These are phyloP conservation scores for Megacollybia platyphylla DNA, from an alignment of 1,284 basidiomycete species.

Conservation along the genomic window DNA sequence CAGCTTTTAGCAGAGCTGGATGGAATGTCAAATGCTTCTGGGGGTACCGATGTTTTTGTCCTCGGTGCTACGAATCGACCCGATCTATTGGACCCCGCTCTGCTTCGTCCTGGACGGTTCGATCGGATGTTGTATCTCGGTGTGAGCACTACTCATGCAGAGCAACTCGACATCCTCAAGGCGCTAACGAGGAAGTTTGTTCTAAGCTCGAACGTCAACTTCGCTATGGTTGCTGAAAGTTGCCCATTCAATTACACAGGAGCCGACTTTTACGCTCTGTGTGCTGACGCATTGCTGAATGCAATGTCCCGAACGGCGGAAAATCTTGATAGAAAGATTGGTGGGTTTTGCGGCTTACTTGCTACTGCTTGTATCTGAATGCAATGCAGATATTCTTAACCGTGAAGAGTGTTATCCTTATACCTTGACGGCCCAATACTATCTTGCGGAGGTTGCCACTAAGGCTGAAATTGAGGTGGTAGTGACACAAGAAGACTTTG, in stretches of 20 bases:
- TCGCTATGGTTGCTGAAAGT: constrained; percentile 54
- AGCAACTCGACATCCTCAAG: constrained; percentile 80
- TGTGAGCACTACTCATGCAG: constrained; percentile 80
- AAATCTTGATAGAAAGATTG: constrained; percentile 64
- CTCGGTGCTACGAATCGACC: constrained; percentile 98
- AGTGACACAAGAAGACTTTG: constrained; percentile 70
- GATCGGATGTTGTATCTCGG: constrained; percentile 96
- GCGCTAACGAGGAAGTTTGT: constrained; percentile 91
- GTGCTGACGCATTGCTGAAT: constrained; percentile 92
- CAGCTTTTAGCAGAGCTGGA: constrained; percentile 94
- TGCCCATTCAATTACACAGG: constrained; percentile 95
- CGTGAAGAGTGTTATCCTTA: constrained; percentile 37
- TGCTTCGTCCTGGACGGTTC: constrained; percentile 92
- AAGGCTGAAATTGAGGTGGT: constrained; percentile 65
- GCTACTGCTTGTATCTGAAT: constrained; percentile 8
- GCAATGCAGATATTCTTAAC: constrained; percentile 30
- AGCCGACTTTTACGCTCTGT: constrained; percentile 96
- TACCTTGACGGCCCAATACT: constrained; percentile 86
- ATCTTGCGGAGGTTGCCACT: constrained; percentile 76
- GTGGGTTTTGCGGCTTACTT: constrained; percentile 18
- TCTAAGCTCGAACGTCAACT: constrained; percentile 59
- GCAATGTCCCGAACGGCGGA: constrained; percentile 88
- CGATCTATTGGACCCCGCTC: constrained; percentile 87
- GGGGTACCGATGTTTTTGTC: constrained; percentile 74
- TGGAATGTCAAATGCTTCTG: constrained; percentile 64